Percentiles rank a stretch among this genome's conserved stretches.
Evolutionary conservation across 768 basidiomycete genomes (phyloP).

Genomic region (Pleurotus tuber-regium): DNA sequence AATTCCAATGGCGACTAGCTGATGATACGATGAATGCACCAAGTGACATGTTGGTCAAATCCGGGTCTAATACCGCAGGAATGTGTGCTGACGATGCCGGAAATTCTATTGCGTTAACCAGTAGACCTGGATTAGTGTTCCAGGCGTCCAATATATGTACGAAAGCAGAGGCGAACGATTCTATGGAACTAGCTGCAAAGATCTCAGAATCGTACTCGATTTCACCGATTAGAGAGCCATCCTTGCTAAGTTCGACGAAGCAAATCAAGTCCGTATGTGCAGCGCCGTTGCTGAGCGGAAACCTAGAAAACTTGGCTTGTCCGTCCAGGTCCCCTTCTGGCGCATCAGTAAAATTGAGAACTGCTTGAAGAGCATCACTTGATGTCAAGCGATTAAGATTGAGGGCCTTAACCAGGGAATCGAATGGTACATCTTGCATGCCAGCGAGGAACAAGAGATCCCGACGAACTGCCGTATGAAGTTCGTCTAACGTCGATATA

Average conservation of each 20-base stretch:
- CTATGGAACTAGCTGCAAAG: not conserved
- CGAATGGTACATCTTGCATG: constrained; percentile 1
- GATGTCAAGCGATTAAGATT: not conserved
- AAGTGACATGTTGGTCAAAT: not conserved
- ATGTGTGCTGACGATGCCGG: not conserved
- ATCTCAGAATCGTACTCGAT: constrained; percentile 5
- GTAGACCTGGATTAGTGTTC: not conserved
- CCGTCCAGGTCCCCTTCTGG: not conserved
- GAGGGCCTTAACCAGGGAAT: constrained; percentile 4
- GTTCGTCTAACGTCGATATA: not conserved
- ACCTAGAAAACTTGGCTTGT: constrained; percentile 1
- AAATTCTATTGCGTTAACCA: not conserved
- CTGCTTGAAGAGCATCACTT: constrained; percentile 5
- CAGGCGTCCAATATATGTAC: not conserved
- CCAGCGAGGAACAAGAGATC: not conserved
- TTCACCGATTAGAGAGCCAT: constrained; percentile 1
- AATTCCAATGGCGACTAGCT: not conserved
- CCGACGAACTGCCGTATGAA: not conserved
- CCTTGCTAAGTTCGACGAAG: constrained; percentile 4
- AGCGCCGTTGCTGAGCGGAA: constrained; percentile 4
- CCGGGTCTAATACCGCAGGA: not conserved
- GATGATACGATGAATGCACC: not conserved
- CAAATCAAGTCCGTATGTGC: constrained; percentile 8
- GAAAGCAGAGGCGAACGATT: not conserved
- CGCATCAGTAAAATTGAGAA: not conserved